A percentile compares a stretch with the other conserved stretches of the same genome.
phyloP scores from a whole-genome alignment of 495 filamentous ascomycete species.

The Xeromyces bisporus region DNA sequence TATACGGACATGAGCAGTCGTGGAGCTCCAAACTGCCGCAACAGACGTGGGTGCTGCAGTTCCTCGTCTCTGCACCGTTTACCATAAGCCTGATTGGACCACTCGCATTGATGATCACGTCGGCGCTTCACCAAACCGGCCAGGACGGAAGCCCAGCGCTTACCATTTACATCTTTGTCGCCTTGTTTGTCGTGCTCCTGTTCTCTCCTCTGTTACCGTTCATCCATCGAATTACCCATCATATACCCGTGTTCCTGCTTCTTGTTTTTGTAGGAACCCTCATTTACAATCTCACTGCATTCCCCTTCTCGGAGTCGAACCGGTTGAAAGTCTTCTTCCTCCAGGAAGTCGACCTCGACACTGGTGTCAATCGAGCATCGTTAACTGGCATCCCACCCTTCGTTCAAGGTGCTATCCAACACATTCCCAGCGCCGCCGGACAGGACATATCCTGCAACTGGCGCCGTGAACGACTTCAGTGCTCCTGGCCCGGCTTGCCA shows the following conservation, averaged over 20 bases:
- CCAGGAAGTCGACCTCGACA: conserved; percentile 66
- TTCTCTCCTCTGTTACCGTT: conserved; percentile 70
- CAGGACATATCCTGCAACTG: conserved; percentile 37
- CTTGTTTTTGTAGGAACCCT: conserved; percentile 58
- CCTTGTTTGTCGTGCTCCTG: conserved; percentile 48
- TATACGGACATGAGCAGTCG: conserved; percentile 64
- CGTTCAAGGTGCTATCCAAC: conserved; percentile 45
- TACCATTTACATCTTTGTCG: conserved; percentile 52
- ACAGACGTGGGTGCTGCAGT: conserved; percentile 77
- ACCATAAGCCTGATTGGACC: conserved; percentile 58
- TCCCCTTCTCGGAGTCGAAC: conserved; percentile 67
- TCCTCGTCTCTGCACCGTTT: conserved; percentile 64
- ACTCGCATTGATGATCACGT: conserved; percentile 53
- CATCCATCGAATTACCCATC: conserved; percentile 69
- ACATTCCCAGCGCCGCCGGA: conserved; percentile 53
- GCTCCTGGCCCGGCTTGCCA: conserved; percentile 51
- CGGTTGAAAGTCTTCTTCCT: conserved; percentile 78
- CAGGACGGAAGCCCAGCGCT: conserved; percentile 54
- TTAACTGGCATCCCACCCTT: conserved; percentile 58
- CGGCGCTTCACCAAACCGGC: conserved; percentile 61
- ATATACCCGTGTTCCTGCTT: conserved; percentile 62
- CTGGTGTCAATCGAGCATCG: conserved; percentile 46
- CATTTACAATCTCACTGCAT: conserved; percentile 74
- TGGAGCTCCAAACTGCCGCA: conserved; percentile 68
- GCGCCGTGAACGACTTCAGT: conserved; percentile 35